Evolutionary conservation across 441 rosid genomes (phyloP).

Genomic region (Aquilaria agallochum): DNA sequence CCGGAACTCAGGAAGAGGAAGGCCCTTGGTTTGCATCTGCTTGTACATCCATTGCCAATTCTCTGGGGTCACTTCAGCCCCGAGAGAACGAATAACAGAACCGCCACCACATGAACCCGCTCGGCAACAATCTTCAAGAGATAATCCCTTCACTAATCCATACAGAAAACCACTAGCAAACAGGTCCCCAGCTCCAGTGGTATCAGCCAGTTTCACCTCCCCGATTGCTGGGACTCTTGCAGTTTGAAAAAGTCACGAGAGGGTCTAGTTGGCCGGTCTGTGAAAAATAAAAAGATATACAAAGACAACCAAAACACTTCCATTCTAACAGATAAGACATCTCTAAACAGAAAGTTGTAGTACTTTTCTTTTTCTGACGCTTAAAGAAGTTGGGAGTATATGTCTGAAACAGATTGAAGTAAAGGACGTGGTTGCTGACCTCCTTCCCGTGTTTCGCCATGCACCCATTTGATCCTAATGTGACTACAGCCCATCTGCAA

Average conservation of each 20-base stretch:
- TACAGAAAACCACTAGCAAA: constrained; percentile 80
- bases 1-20: constrained; percentile 39
- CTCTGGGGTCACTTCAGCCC: constrained; percentile 78
- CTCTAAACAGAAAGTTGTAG: too few species aligned
- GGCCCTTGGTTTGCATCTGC: constrained; percentile 61
- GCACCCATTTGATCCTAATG: constrained; percentile 70
- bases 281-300: too few species aligned
- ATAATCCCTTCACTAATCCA: constrained; percentile 59
- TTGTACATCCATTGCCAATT: constrained; percentile 85
- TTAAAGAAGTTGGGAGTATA: too few species aligned
- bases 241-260: constrained; percentile 31
- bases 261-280: not conserved
- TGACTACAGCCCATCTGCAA: constrained; percentile 87
- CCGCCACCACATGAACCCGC: constrained; percentile 84
- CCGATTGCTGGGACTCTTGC: constrained; percentile 67
- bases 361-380: too few species aligned
- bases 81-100: constrained; percentile 65
- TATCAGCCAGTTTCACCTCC: constrained; percentile 56
- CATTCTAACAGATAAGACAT: not conserved
- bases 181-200: constrained; percentile 86
- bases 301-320: too few species aligned
- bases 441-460: constrained; percentile 79
- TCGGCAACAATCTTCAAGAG: constrained; percentile 75
- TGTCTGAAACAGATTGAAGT: not conserved
- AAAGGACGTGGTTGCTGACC: constrained; percentile 30